Percentiles rank a stretch among this genome's conserved stretches.
Conservation (phyloP, 495 filamentous ascomycete genomes). For the Elasticomyces elasticus region DNA sequence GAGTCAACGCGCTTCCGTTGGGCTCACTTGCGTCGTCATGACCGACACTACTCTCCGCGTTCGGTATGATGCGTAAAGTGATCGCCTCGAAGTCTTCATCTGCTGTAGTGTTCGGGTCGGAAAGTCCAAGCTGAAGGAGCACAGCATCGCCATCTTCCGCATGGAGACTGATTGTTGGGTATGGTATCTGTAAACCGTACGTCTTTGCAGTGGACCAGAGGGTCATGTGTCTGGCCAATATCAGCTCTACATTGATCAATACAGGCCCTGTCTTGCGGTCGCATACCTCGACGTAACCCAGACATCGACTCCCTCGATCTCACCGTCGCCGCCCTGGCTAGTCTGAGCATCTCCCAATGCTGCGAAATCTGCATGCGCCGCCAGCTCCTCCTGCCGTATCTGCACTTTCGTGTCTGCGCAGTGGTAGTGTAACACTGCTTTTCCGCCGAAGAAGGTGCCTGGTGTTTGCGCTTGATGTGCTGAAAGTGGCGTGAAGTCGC, state of each 20-base stretch:
- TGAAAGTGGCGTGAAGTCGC: constrained; percentile 59
- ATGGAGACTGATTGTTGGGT: constrained; percentile 79
- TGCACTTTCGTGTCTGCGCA: constrained; percentile 50
- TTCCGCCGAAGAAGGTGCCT: constrained; percentile 65
- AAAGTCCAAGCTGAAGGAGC: constrained; percentile 68
- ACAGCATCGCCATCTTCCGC: constrained; percentile 58
- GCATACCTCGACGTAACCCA: constrained; percentile 73
- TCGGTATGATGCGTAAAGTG: constrained; percentile 65
- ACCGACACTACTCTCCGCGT: too few species aligned
- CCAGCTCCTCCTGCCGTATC: constrained; percentile 38
- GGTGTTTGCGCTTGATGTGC: constrained; percentile 82
- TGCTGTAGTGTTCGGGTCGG: constrained; percentile 30
- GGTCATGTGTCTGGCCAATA: constrained; percentile 51
- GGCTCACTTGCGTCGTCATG: too few species aligned
- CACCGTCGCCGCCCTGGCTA: constrained; percentile 27
- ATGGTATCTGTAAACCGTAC: constrained; percentile 68
- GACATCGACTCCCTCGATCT: constrained; percentile 49
- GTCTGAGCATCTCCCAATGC: not conserved
- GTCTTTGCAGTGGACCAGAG: constrained; percentile 53
- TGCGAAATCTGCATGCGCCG: constrained; percentile 28
- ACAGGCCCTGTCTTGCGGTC: not conserved
- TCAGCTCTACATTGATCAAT: not conserved
- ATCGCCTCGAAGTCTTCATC: constrained; percentile 62
- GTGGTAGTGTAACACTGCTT: constrained; percentile 72
- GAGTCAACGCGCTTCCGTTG: constrained; percentile 15